A percentile compares a stretch with the other conserved stretches of the same genome.
Evolutionary conservation across 164 flowering plant genomes (phyloP).

Genomic region (Macadamia tetraphylla): DNA sequence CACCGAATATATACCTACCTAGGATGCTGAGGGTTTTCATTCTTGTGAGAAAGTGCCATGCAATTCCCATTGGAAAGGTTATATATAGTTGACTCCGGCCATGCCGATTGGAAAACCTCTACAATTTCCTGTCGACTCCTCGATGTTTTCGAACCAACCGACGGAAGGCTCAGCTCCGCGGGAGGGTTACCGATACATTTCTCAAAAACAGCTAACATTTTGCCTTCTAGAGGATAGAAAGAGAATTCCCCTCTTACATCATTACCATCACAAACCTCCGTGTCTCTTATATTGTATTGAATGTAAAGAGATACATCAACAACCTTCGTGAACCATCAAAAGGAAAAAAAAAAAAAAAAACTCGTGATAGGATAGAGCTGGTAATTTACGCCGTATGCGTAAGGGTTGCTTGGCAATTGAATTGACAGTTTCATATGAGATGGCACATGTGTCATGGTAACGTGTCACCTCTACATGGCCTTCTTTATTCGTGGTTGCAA

Average conservation of each 20-base stretch:
- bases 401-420: too few relatives aligned
- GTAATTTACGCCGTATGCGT: too few relatives aligned
- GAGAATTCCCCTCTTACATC: too few relatives aligned
- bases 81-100: constrained; percentile 27
- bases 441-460: too few relatives aligned
- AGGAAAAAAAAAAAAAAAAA: too few relatives aligned
- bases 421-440: too few relatives aligned
- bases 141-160: neutral
- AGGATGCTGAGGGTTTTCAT: constrained; percentile 29
- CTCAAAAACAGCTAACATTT: constrained; percentile 49
- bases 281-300: neutral
- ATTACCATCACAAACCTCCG: too few relatives aligned
- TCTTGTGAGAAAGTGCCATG: constrained; percentile 35
- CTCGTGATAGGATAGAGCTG: neutral
- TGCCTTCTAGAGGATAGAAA: too few relatives aligned
- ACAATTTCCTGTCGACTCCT: constrained; percentile 26
- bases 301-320: neutral
- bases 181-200: constrained; percentile 39
- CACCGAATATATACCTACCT: too few relatives aligned
- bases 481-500: too few relatives aligned
- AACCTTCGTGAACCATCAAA: neutral
- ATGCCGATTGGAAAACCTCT: constrained; percentile 14
- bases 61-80: constrained; percentile 30
- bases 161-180: constrained; percentile 32
- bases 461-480: too few relatives aligned